phyloP scores from a whole-genome alignment of 768 basidiomycete species.

The Kondoa subrosea region DNA sequence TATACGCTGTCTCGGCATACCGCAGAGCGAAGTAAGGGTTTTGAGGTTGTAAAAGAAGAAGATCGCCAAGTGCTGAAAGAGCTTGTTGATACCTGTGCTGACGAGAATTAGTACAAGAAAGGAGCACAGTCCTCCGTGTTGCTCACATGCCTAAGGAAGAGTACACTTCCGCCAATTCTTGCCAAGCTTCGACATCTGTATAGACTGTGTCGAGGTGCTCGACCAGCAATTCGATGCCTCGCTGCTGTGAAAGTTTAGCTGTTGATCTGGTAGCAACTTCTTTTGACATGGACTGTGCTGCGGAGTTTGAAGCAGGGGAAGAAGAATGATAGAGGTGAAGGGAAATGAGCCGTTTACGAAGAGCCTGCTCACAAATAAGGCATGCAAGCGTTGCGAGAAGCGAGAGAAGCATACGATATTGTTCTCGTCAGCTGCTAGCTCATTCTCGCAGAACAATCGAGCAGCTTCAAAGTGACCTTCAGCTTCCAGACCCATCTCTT shows the following conservation, averaged over 20 bases:
- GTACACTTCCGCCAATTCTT: constrained; percentile 68
- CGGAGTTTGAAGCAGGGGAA: neutral
- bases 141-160: constrained; percentile 55
- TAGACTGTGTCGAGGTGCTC: constrained; percentile 72
- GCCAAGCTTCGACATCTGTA: constrained; percentile 71
- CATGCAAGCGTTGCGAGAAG: neutral
- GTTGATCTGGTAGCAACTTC: neutral
- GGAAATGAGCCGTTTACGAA: constrained; percentile 68
- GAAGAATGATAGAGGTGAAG: constrained; percentile 41
- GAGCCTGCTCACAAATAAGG: constrained; percentile 36
- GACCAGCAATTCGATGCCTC: constrained; percentile 53
- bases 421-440: constrained; percentile 49
- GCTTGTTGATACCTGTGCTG: constrained; percentile 49
- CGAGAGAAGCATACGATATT: constrained; percentile 45
- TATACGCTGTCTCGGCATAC: constrained; percentile 75
- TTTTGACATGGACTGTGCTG: neutral
- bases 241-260: constrained; percentile 43
- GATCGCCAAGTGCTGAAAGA: constrained; percentile 62
- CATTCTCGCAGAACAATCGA: constrained; percentile 46
- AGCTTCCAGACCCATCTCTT: constrained; percentile 62
- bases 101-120: neutral
- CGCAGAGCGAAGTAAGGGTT: constrained; percentile 72
- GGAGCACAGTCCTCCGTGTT: neutral
- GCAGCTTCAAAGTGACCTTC: constrained; percentile 44
- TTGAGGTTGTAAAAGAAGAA: constrained; percentile 62